Evolutionary conservation across 78 protist genomes (phyloP), one percentile per base, ranked within the genome.

Genomic region (Dictyostelium capitatum): DNA sequence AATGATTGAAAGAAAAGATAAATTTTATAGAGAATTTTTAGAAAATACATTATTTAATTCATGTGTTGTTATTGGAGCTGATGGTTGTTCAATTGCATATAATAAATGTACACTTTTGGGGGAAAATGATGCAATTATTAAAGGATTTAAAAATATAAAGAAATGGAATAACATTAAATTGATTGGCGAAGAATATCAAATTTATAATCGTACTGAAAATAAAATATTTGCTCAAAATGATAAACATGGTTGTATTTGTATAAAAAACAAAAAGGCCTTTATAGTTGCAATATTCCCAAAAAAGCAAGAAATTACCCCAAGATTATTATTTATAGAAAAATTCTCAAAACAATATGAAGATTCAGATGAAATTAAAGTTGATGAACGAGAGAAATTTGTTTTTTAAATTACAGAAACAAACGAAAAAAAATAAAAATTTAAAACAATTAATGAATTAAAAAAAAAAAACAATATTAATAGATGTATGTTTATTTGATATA

Each of bases 21-120:
- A 83, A 83, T 53, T 87, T 6, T 75, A 75, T 65, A 87, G 79
- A 65, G 93, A 87, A 48, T 87, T 77, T 47, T 25, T 87, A n/a
- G 84, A 74, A 64, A 87, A 77, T 78, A 77, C 77, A 48, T 87
- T 87, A 64, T 87, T 87, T 77, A 53, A 37, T n/a, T 23, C 67
- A 19, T 28, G 53, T 6, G 12, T 87, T 15, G 57, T 87, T 17
- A n/a, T 87, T 17, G 64, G 80, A 6, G 20, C 64, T 57, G 84
- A 87, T 77, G 93, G 93, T 10, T 32, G 51, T 47, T 17, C 70
- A 15, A 56, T 59, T 4, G 93, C 93, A 1, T 87, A 87, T 64
- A 87, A 87, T 65, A 87, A 87, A 64, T 70, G 62, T 14, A 83
- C 93, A 48, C 81, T 47, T 20, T 17, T 51, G 2, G 93, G 93